These are phyloP conservation scores for Pistacia integerrima DNA, from an alignment of 345 rosid genomes.

Conservation along the genomic window DNA sequence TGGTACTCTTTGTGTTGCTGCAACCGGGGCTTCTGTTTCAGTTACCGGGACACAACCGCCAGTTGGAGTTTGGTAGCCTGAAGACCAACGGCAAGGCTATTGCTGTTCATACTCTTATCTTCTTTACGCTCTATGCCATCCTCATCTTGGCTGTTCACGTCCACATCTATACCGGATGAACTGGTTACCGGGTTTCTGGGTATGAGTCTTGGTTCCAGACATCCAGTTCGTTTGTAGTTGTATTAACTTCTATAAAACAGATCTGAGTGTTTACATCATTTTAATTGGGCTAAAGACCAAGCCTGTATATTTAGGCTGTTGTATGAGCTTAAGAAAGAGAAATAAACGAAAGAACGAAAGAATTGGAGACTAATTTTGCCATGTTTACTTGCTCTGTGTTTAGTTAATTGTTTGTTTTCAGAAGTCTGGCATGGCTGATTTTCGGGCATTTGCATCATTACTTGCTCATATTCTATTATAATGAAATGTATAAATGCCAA, in stretches of 20 bases:
- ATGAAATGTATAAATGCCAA: no score
- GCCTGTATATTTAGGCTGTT: not conserved
- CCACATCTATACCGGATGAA: constrained; percentile 87
- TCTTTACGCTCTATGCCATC: constrained; percentile 77
- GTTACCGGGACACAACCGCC: constrained; percentile 66
- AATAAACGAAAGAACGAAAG: not conserved
- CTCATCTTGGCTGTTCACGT: constrained; percentile 73
- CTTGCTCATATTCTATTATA: no score
- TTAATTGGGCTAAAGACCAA: not conserved
- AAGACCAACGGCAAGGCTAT: constrained; percentile 96
- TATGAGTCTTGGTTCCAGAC: not conserved
- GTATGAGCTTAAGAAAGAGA: not conserved
- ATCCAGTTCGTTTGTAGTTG: constrained; percentile 8
- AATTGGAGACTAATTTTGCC: not conserved
- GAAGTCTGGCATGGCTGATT: no score
- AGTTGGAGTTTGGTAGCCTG: constrained; percentile 70
- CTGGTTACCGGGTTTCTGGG: not conserved
- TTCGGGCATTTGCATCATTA: no score
- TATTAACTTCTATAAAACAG: not conserved
- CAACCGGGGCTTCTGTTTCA: constrained; percentile 85
- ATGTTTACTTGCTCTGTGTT: not conserved
- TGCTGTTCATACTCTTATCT: constrained; percentile 78
- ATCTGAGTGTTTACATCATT: constrained; percentile 5
- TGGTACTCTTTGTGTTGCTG: constrained; percentile 77
- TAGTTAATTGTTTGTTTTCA: not conserved